Base-by-base conservation (phyloP, 1,284 basidiomycete species). In the Grifola frondosa region DNA sequence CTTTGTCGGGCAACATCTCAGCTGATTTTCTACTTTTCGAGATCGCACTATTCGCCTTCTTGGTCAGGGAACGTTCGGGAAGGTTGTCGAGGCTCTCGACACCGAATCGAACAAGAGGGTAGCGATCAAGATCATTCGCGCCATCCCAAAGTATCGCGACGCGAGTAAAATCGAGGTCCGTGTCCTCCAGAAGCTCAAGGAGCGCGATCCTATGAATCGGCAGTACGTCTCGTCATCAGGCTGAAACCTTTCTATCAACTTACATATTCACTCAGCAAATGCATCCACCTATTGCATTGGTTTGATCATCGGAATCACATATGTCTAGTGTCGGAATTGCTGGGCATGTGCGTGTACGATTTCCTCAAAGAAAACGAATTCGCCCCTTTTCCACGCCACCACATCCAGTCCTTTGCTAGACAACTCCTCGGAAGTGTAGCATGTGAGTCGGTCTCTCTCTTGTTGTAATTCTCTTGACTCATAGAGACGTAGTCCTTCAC, bases 361-460 rank as follows among this genome's bases (percentile, higher is more conserved):
- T 99, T 99, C 64, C 76, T 99, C 58, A 99, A 98, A 74, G 92
- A 97, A 62, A 99, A 99, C 69, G 82, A 89, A 49, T 99, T 98
- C 68, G 83, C 90, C 35, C 93, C 97, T 2, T 99, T 99, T 66
- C 96, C 96, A 42, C 85, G 92, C 51, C 80, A 84, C 50, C 95
- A 99, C 60, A 99, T 99, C 42, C 97, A 98, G 73, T 83, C 84
- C 44, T 99, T 99, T 63, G 96, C 95, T 28, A 80, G 81, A 54
- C 94, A 97, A 67, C 73, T 99, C 45, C 77, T 99, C 48, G 87
- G 84, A 47, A 97, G 93, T 62, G 93, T 99, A 37, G 88, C 92
- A 31, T 99, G 94, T 97, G 66, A 62, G 91, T 79, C n/a, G n/a
- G n/a, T n/a, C n/a, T n/a, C n/a, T 33, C 19, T 48, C 25, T 51